Conservation (phyloP, 169 alveolate species). For the Plasmodium vivax region DNA sequence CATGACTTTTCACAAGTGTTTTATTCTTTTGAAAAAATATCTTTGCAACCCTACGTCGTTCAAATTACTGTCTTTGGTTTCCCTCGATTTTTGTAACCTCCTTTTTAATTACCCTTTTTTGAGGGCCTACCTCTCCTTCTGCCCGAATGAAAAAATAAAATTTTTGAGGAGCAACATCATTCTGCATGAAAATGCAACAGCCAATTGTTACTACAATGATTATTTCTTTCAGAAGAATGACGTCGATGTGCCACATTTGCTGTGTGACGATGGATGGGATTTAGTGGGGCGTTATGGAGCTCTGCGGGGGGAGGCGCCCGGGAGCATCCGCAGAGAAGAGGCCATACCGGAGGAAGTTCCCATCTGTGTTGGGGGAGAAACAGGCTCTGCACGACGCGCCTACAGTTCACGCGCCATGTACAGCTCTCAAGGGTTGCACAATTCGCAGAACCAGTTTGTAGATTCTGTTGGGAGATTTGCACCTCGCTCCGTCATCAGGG, state of each 20-base stretch:
- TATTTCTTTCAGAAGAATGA: background rate
- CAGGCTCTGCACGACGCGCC: background rate
- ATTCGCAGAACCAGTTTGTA: background rate
- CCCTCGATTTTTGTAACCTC: constrained; percentile 41
- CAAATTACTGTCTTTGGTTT: constrained; percentile 48
- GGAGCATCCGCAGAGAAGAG: background rate
- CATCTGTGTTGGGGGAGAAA: background rate
- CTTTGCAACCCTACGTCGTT: constrained; percentile 60
- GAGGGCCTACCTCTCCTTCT: constrained; percentile 5
- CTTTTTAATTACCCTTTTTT: constrained; percentile 49
- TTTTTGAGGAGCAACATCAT: constrained; percentile 43
- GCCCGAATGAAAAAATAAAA: constrained; percentile 15
- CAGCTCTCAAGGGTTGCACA: background rate
- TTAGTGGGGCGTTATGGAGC: background rate
- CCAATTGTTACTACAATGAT: background rate
- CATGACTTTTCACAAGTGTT: constrained; percentile 48
- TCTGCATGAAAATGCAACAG: constrained; percentile 9
- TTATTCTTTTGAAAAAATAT: constrained; percentile 52
- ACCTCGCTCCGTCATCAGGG: background rate
- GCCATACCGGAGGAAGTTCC: background rate
- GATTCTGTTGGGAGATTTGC: background rate
- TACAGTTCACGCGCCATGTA: background rate
- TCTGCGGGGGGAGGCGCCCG: background rate
- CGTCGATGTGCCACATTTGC: background rate
- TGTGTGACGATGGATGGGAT: background rate